Base-by-base conservation (phyloP, 352 stramenopile genomes). In the Halophytophthora batemanensis region DNA sequence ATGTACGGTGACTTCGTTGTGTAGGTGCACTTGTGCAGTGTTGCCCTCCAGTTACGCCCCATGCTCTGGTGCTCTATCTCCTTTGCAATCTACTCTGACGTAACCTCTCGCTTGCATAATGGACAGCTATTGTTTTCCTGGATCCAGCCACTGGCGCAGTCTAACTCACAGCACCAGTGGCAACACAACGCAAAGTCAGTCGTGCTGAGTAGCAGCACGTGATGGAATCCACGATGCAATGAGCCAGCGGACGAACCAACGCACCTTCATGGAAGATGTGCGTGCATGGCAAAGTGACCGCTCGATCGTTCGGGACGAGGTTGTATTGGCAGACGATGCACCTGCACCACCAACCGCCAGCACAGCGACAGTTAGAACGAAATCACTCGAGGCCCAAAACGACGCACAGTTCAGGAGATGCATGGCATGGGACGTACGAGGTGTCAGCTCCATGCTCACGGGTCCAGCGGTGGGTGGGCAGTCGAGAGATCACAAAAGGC, bases 41-140 rank as follows among this genome's bases (percentile, higher is more conserved):
- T 48, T 31, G 8, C 25, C 25, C 25, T 31, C 25, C 4, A 4
- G 25, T 31, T 31, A 8, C 4, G 25, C 8, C 25, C 25, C 25
- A 31, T 31, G 25, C 25, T 31, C 25, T 8, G 28, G 15, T 3
- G 28, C 21, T 45, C 14, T 45, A 43, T 38, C 19, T 46, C 15
- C n/a, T 12, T 23, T 14, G 7, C 17, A 42, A 17, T 21, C 48
- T 65, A 81, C 47, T 74, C 59, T 33, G 49, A 14, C 28, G 58
- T 52, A 22, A 90, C 87, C 61, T 87, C 70, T 44, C 67, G 43
- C 59, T 90, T 90, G 51, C 79, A 90, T 14, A 90, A 54, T 25
- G 79, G 79, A 43, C 79, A 90, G 61, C 73, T 88, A 47, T 90
- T 90, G 60, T 90, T 87, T 58, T 88, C 73, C 33, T 63, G 77